Conservation (phyloP, 176 grass and related monocot species). For the Lolium perenne region DNA sequence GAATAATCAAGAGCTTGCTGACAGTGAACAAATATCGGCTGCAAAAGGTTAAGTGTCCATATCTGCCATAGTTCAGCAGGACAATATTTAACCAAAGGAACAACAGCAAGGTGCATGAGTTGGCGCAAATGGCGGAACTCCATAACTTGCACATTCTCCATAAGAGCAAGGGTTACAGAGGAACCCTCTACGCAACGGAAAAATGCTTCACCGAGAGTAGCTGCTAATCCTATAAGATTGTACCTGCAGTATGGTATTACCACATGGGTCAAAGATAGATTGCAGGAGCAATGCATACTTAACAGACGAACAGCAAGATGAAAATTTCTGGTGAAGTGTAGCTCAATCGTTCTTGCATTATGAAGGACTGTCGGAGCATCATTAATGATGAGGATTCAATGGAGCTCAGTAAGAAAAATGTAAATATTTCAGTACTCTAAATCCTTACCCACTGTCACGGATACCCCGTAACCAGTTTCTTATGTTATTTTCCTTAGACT, state of each 20-base stretch:
- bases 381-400: conserved; percentile 6
- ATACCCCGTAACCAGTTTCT: conserved; percentile 96
- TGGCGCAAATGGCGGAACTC: conserved; percentile 93
- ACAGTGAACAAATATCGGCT: conserved; percentile 83
- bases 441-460: conserved; percentile 91
- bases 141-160: conserved; percentile 90
- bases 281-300: conserved; percentile 33
- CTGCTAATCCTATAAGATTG: conserved; percentile 84
- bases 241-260: conserved; percentile 68
- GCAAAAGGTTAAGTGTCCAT: conserved; percentile 74
- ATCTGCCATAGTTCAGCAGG: conserved; percentile 67
- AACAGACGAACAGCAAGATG: neutral
- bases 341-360: conserved; percentile 5
- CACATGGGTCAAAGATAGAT: conserved; percentile 29
- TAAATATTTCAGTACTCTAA: neutral
- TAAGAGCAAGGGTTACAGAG: conserved; percentile 69
- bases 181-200: conserved; percentile 69
- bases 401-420: neutral
- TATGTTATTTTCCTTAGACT: conserved; percentile 87
- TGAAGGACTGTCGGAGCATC: conserved; percentile 14
- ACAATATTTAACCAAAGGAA: conserved; percentile 88
- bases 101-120: conserved; percentile 88
- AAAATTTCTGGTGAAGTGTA: conserved; percentile 17
- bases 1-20: conserved; percentile 90
- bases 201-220: conserved; percentile 86